A percentile compares a stretch with the other conserved stretches of the same genome.
These are phyloP conservation scores for Smittium culicis DNA, from an alignment of 371 early-diverging fungal genomes.

Conservation along the genomic window DNA sequence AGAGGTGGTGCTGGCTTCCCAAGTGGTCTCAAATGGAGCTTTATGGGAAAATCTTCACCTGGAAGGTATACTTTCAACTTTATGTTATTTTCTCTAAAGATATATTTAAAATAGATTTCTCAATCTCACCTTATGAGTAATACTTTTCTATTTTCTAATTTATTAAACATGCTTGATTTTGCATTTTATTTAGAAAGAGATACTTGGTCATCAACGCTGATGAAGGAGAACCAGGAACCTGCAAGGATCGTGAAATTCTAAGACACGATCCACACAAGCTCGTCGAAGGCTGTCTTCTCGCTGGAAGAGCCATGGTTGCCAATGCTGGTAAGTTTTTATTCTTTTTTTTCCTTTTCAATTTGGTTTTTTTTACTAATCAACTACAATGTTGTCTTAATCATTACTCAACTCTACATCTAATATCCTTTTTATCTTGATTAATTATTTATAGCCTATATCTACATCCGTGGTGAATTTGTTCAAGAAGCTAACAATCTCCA, in stretches of 20 bases:
- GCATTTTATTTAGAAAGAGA: slow-evolving; percentile 24
- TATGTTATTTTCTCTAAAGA: neutral
- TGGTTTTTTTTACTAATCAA: neutral
- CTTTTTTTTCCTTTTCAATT: neutral
- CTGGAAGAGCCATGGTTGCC: slow-evolving; percentile 94
- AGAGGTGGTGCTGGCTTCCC: slow-evolving; percentile 98
- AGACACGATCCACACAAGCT: slow-evolving; percentile 96
- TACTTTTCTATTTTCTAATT: too few species aligned
- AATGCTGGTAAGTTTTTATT: slow-evolving; percentile 44
- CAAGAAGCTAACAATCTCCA: slow-evolving; percentile 90
- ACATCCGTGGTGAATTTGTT: slow-evolving; percentile 96
- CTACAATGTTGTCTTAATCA: neutral
- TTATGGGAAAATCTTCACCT: slow-evolving; percentile 79
- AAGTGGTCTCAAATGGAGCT: slow-evolving; percentile 94
- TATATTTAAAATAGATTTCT: neutral
- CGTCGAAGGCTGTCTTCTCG: slow-evolving; percentile 90
- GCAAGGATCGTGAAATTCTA: slow-evolving; percentile 97
- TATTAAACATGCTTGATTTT: too few species aligned
- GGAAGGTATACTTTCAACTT: slow-evolving; percentile 43
- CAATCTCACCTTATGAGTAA: too few species aligned
- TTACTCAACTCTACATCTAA: neutral
- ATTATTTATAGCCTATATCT: slow-evolving; percentile 76
- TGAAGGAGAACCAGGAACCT: slow-evolving; percentile 97
- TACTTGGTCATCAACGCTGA: slow-evolving; percentile 96
- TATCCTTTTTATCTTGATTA: too few species aligned